Percentiles rank a stretch among this genome's conserved stretches.
Conservation (phyloP, 2,329 filamentous ascomycete genomes). For the Lecanoromycetidae sp. region DNA sequence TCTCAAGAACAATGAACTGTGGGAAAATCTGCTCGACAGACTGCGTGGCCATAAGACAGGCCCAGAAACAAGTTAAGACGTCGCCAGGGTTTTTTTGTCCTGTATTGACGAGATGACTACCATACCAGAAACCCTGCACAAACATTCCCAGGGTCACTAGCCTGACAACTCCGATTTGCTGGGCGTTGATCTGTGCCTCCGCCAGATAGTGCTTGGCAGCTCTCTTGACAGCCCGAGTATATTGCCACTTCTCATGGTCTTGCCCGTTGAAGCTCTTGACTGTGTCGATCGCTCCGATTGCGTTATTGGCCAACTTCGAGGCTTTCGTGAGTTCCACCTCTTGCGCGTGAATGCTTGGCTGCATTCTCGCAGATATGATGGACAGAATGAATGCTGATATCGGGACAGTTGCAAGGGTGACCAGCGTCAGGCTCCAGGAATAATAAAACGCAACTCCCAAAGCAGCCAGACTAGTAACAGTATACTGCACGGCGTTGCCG, state of each 20-base stretch:
- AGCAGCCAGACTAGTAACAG: slow-evolving; percentile 52
- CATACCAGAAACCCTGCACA: slow-evolving; percentile 83
- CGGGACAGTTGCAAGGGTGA: slow-evolving; percentile 63
- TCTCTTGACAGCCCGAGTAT: slow-evolving; percentile 43
- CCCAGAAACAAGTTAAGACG: slow-evolving; percentile 76
- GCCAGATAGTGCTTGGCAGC: slow-evolving; percentile 53
- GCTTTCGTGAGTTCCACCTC: slow-evolving; percentile 55
- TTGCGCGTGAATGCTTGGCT: slow-evolving; percentile 56
- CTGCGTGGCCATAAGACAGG: slow-evolving; percentile 63
- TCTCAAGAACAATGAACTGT: slow-evolving; percentile 64
- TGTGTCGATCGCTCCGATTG: slow-evolving; percentile 63
- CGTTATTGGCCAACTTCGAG: slow-evolving; percentile 58
- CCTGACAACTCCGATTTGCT: slow-evolving; percentile 61
- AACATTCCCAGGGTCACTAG: slow-evolving; percentile 70
- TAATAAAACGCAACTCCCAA: slow-evolving; percentile 62
- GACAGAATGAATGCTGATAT: slow-evolving; percentile 50
- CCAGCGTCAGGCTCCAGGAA: slow-evolving; percentile 74
- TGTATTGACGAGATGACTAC: slow-evolving; percentile 53
- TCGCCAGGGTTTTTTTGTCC: slow-evolving; percentile 49
- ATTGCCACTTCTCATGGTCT: slow-evolving; percentile 55
- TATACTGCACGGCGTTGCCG: slow-evolving; percentile 54
- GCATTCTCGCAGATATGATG: slow-evolving; percentile 48
- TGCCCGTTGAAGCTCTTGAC: slow-evolving; percentile 80
- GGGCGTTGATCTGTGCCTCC: slow-evolving; percentile 56
- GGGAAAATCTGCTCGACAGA: slow-evolving; percentile 63